Base-by-base conservation (phyloP, 2,329 filamentous ascomycete species). In the Whalleya microplaca region DNA sequence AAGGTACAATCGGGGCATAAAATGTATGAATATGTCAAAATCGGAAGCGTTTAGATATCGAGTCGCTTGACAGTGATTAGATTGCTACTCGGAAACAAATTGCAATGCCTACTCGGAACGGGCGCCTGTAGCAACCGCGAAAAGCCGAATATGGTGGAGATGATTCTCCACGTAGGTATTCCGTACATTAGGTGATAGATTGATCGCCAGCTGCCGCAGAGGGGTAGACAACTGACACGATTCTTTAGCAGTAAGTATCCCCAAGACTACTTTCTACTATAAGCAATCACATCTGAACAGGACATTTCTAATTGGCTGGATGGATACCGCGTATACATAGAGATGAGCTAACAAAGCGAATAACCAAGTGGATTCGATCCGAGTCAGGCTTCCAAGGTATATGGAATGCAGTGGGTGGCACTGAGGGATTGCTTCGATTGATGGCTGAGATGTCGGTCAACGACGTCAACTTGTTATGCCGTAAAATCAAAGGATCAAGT, bases 361-460 rank as follows among this genome's bases (percentile, higher is more conserved):
- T n/a, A n/a, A n/a, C n/a, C n/a, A 62, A 58, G 27, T 37, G 42
- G 16, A 14, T 53, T 7, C 45, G 53, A 40, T 51, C 37, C 9
- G 49, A 52, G 3, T 16, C n/a, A 14, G 27, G 21, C 14, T 59
- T 64, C 23, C 2, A 16, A 9, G 21, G 18, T 14, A 55, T 59
- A 23, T 64, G 54, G 55, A 6, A 18, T 9, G 18, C 48, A 12
- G 14, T 59, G 10, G 53, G 60, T 4, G 45, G 21, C 16, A 42
- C 49, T 9, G 5, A n/a, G 2, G 55, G 56, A 2, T 40, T 61
- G 32, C 12, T 59, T 2, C 20, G 27, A 6, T 47, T 58, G 29
- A 54, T 59, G 53, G 29, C 57, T 2, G 19, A 44, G 5, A 59
- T 62, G 41, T 63, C 60, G 2, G 58, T 63, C 23, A 18, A 40